Evolutionary conservation across 805 yeast genomes (phyloP), one percentile per base, ranked within the genome.

Genomic region (Teunomyces stri): DNA sequence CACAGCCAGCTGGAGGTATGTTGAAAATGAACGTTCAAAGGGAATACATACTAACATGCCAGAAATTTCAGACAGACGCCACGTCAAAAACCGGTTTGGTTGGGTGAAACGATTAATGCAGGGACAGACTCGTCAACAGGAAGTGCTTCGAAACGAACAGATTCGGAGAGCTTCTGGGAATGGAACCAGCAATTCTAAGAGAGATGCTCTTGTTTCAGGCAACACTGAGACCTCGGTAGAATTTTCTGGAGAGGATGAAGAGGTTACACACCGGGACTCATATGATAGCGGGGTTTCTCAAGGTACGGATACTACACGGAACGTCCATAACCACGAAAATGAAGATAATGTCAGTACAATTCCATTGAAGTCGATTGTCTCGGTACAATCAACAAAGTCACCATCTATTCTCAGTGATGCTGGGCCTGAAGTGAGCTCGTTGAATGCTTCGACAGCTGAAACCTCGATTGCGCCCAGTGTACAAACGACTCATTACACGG

Each of bases 401-500:
- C 72, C 76, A 0, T 69, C 75, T 2, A 64, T 72, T 5, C 53
- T 72, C 34, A 70, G 75, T 48, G 52, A 54, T 36, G 50, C 51
- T 27, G 58, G 56, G 29, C 52, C 48, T 6, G 77, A 72, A 48
- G 59, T 50, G 42, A 47, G 50, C 49, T 61, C 75, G 51, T 50
- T 50, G 45, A 66, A 68, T 52, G 73, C 77, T 5, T 73, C 80
- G 2, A 76, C 82, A 1, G 73, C 78, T 3, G 78, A 76, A 51
- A 77, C 81, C 2, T 76, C 82, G 3, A 58, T 76, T 10, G 72
- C 79, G 10, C 80, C 81, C 5, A 70, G 75, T 30, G 48, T 58
- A 1, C 59, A 60, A 33, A 55, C 57, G 9, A 34, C 22, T 25
- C 42, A 38, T 36, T 36, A 49, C 47, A 10, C 43, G 9, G 28